Evolutionary conservation across 2,329 filamentous ascomycete species (phyloP).

Genomic region (Endoconidiophora laricicola): DNA sequence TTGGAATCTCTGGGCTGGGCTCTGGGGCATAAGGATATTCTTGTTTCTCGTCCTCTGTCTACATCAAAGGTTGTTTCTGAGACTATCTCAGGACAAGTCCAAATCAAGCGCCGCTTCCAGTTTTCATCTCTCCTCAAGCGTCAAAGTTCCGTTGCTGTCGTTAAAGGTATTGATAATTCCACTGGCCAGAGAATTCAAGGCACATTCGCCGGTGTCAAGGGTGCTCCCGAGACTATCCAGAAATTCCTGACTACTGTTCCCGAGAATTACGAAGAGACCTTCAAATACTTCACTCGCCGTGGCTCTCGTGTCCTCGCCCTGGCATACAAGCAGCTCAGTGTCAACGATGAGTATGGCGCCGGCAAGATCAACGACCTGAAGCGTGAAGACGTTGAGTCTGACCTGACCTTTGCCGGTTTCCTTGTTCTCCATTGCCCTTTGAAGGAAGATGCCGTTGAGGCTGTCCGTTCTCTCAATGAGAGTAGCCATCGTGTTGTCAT

Average conservation of each 20-base stretch:
- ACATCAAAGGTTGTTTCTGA: constrained; percentile 21
- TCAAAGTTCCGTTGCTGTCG: constrained; percentile 82
- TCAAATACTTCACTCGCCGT: constrained; percentile 92
- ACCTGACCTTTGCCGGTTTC: constrained; percentile 83
- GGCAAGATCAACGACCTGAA: constrained; percentile 84
- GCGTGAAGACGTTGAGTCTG: constrained; percentile 76
- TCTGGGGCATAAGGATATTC: constrained; percentile 73
- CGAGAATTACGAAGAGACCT: constrained; percentile 88
- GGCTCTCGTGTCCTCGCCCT: constrained; percentile 87
- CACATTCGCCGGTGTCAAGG: constrained; percentile 91
- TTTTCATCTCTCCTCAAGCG: constrained; percentile 94
- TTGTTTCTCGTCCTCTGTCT: constrained; percentile 48
- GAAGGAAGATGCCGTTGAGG: constrained; percentile 88
- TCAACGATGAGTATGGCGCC: constrained; percentile 65
- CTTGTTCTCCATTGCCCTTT: constrained; percentile 87
- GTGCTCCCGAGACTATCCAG: constrained; percentile 90
- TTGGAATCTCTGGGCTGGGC: constrained; percentile 78
- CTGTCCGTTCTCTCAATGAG: constrained; percentile 94
- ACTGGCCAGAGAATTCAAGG: constrained; percentile 62
- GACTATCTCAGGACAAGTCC: constrained; percentile 56
- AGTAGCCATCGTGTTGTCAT: constrained; percentile 97
- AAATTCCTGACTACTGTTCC: constrained; percentile 78
- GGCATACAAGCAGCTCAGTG: constrained; percentile 79
- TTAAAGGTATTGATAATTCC: constrained; percentile 53
- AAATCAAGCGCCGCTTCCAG: constrained; percentile 93